Evolutionary conservation across 345 rosid species (phyloP).

Genomic region (Eucalyptus microcorys): DNA sequence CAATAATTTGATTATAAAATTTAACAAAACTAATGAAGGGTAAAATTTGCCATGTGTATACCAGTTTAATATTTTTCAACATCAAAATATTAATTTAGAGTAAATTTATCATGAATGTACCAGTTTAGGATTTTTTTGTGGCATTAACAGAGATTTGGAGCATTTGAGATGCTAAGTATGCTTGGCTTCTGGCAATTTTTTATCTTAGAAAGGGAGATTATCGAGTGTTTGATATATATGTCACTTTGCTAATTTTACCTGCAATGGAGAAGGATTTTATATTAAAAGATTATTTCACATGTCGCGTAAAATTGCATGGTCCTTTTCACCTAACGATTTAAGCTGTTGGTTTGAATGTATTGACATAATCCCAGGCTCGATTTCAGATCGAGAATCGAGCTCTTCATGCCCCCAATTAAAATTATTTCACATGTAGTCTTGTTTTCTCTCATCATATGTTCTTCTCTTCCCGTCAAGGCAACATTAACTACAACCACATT

Average conservation of each 20-base stretch:
- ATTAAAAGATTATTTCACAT: background rate
- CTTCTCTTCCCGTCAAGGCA: background rate
- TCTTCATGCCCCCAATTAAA: background rate
- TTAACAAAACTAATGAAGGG: too few species aligned
- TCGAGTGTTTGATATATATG: too few species aligned
- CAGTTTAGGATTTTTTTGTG: too few species aligned
- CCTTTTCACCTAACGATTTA: background rate
- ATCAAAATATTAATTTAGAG: too few species aligned
- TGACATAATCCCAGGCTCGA: fast-evolving
- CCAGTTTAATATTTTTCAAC: background rate
- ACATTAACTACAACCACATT: background rate
- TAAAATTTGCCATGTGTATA: fast-evolving
- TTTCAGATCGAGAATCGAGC: too few species aligned
- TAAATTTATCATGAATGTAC: too few species aligned
- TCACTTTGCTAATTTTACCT: background rate
- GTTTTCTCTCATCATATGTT: background rate
- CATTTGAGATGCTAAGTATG: background rate
- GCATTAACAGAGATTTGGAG: background rate
- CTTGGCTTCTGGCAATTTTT: background rate
- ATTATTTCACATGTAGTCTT: background rate
- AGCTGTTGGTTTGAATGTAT: background rate
- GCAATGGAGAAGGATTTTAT: background rate
- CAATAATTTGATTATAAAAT: too few species aligned
- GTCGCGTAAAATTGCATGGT: fast-evolving
- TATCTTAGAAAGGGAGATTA: background rate